Base-by-base conservation (phyloP, 768 basidiomycete genomes). In the Exidia glandulosa region DNA sequence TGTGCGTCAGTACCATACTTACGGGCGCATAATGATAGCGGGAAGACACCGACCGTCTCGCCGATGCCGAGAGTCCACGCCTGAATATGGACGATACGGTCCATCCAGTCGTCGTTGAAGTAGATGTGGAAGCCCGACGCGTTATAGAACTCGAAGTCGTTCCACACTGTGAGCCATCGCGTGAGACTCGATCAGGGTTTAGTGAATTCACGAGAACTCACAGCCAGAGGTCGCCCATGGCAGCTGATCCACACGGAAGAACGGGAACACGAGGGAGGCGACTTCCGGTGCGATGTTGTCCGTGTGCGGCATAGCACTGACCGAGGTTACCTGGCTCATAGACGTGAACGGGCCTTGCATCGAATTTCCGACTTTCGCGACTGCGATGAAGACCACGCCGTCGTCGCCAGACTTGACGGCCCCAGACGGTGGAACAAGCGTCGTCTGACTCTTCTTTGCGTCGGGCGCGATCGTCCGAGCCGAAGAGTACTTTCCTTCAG, bases 111-210 rank as follows among this genome's bases (percentile, higher is more conserved):
- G 58, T 70, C 70, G 36, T 59, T 61, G 64, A 66, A 70, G 52
- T 59, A 59, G 30, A 71, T 64, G 55, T 71, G 65, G 60, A 69
- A 71, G 34, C 70, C 70, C 12, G 63, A 62, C 27, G 66, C 57
- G 60, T 71, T 70, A 63, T 67, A 71, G 59, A 71, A 71, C 56
- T 71, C 67, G 57, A 70, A 62, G 52, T 62, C 66, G 56, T 71
- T 60, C 57, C 58, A 62, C 5, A 50, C 61, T 62, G 52, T 13
- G 23, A 58, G 9, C 12, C 29, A 19, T 32, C 50, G 32, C 36
- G 13, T 45, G 32, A 14, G 32, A 23, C 12, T 9, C 14, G 56
- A 31, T 10, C 12, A 9, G n/a, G 13, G 32, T 33, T 12, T 57
- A 32, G 14, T 12, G n/a, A n/a, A n/a, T n/a, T n/a, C n/a, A n/a